Conservation (phyloP, 1,139 yeast genomes). For the Yamadazyma trypodendri region DNA sequence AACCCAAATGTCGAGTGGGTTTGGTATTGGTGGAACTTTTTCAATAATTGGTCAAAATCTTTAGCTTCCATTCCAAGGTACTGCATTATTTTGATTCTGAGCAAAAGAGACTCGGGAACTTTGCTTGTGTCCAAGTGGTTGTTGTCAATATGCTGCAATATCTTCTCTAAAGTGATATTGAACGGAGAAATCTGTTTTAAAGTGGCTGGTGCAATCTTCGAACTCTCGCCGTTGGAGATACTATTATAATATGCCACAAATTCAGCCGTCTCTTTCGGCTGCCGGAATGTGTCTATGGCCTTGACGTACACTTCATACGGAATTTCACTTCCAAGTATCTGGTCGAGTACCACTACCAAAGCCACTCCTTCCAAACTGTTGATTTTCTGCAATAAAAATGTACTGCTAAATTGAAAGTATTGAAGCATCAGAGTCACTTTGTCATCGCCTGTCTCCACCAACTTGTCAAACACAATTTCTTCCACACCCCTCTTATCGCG, state of each 20-base stretch:
- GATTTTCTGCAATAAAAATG: conserved; percentile 8
- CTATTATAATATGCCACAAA: conserved; percentile 6
- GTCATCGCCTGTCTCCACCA: conserved; percentile 11
- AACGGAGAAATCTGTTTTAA: no score
- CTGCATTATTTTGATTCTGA: conserved; percentile 33
- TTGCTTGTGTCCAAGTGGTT: conserved; percentile 25
- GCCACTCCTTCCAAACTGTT: conserved; percentile 9
- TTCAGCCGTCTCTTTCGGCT: conserved; percentile 1
- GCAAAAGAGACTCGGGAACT: conserved; percentile 23
- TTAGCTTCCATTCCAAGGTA: conserved; percentile 36
- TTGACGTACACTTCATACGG: conserved; percentile 10
- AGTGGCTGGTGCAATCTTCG: no score
- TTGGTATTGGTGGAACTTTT: conserved; percentile 37
- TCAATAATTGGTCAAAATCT: conserved; percentile 27
- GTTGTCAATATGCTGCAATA: conserved; percentile 20
- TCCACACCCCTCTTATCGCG: conserved; percentile 2
- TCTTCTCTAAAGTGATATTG: conserved; percentile 3
- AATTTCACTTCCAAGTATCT: conserved; percentile 9
- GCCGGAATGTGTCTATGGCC: conserved; percentile 12
- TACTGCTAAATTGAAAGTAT: conserved; percentile 11
- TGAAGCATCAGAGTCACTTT: conserved; percentile 6
- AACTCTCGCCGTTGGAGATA: no score
- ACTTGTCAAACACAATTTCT: conserved; percentile 11
- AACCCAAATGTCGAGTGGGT: conserved; percentile 34
- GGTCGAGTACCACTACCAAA: conserved; percentile 12